A percentile compares a stretch with the other conserved stretches of the same genome.
Evolutionary conservation across 1,139 yeast species (phyloP).

Genomic region (Debaryomyces coudertii): DNA sequence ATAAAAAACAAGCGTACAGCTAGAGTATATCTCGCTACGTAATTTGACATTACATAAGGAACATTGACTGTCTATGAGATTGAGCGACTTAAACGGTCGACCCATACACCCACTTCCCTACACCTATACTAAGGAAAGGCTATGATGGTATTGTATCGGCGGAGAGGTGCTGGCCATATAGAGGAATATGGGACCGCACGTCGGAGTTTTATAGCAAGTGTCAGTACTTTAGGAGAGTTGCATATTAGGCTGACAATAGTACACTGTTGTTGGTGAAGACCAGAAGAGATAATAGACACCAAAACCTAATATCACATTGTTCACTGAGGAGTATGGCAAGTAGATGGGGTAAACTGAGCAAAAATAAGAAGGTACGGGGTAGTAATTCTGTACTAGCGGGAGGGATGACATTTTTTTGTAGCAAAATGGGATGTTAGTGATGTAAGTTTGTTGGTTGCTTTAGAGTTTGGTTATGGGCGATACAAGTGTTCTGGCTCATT

Average conservation of each 20-base stretch:
- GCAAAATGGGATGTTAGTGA: no score
- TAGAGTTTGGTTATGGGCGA: no score
- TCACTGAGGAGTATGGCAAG: no score
- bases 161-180: background rate
- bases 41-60: background rate
- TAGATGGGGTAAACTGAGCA: no score
- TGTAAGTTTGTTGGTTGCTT: no score
- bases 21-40: background rate
- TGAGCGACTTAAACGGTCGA: background rate
- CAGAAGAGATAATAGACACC: no score
- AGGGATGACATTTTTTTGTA: no score
- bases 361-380: no score
- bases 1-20: background rate
- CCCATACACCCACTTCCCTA: background rate
- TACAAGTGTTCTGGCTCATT: no score
- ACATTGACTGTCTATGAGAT: background rate
- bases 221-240: background rate
- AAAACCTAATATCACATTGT: no score
- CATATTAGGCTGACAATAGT: background rate
- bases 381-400: no score
- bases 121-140: background rate
- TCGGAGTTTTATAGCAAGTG: background rate
- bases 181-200: background rate
- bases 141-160: background rate
- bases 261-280: no score